Evolutionary conservation across 768 basidiomycete genomes (phyloP).

Genomic region (Termitomyces sp.): DNA sequence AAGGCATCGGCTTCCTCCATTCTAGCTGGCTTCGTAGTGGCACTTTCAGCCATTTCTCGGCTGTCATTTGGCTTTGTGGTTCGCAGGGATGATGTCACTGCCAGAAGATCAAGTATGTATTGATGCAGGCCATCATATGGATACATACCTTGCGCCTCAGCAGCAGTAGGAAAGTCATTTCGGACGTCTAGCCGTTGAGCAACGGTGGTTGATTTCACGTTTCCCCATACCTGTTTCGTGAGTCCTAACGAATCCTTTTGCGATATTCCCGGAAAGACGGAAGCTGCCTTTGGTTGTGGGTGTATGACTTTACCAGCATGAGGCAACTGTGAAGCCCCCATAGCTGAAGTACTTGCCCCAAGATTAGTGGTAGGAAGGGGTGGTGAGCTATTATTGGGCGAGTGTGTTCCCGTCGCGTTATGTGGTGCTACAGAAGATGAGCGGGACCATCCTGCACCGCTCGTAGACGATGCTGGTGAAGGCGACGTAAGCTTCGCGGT

Average conservation of each 20-base stretch:
- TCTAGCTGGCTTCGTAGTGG: conserved; percentile 53
- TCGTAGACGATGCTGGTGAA: conserved; percentile 48
- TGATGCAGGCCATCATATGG: neutral
- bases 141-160: conserved; percentile 79
- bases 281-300: conserved; percentile 48
- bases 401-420: conserved; percentile 31
- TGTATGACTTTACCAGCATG: conserved; percentile 65
- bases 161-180: conserved; percentile 93
- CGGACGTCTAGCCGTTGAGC: conserved; percentile 36
- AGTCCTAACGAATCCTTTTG: conserved; percentile 26
- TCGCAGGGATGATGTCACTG: conserved; percentile 27
- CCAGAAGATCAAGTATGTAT: conserved; percentile 4
- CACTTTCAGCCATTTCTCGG: conserved; percentile 47
- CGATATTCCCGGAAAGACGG: conserved; percentile 23
- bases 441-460: conserved; percentile 73
- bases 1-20: conserved; percentile 90
- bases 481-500: conserved; percentile 81
- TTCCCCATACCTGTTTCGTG: conserved; percentile 70
- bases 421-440: conserved; percentile 71
- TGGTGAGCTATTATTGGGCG: conserved; percentile 41
- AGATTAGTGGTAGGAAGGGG: conserved; percentile 30
- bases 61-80: conserved; percentile 33
- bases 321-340: conserved; percentile 43
- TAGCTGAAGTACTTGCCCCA: conserved; percentile 22
- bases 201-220: conserved; percentile 39